phyloP scores from a whole-genome alignment of 2,329 filamentous ascomycete species.

The Sporothrix luriei region DNA sequence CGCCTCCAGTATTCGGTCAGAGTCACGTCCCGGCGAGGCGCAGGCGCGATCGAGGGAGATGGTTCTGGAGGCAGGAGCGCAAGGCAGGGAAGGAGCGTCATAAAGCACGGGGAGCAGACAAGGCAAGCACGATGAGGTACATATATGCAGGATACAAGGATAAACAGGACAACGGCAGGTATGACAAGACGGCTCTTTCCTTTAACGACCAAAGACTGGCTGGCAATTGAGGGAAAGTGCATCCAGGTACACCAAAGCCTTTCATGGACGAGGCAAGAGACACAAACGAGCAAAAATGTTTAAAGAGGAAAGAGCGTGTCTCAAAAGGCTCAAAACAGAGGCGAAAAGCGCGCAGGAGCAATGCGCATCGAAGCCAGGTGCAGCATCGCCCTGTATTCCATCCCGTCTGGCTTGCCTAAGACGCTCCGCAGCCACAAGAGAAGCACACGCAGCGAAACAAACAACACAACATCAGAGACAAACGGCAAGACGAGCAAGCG shows the following conservation, averaged over 20 bases:
- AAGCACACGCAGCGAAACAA: background rate
- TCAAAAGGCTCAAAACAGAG: conserved; percentile 18
- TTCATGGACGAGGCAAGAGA: background rate
- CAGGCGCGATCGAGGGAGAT: conserved; percentile 19
- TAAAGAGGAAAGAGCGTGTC: conserved; percentile 5
- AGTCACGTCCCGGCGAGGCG: background rate
- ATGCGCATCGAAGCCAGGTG: background rate
- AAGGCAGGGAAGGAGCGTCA: conserved; percentile 1
- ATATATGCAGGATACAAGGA: conserved; percentile 9
- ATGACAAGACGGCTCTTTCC: background rate
- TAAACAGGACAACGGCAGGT: background rate
- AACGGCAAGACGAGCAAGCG: background rate
- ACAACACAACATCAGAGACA: background rate
- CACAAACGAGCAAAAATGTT: background rate
- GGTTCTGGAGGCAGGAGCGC: conserved; percentile 4
- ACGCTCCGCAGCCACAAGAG: background rate
- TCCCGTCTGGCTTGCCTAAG: background rate
- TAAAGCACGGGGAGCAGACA: background rate
- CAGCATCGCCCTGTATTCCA: background rate
- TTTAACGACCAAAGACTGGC: background rate
- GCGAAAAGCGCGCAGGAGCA: background rate
- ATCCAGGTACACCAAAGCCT: background rate
- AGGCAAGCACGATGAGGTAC: conserved; percentile 9
- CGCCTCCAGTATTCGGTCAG: background rate
- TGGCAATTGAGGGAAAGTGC: conserved; percentile 1